Percentiles rank a stretch among this genome's conserved stretches.
phyloP scores from a whole-genome alignment of 768 basidiomycete genomes.

The Galerina marginata region DNA sequence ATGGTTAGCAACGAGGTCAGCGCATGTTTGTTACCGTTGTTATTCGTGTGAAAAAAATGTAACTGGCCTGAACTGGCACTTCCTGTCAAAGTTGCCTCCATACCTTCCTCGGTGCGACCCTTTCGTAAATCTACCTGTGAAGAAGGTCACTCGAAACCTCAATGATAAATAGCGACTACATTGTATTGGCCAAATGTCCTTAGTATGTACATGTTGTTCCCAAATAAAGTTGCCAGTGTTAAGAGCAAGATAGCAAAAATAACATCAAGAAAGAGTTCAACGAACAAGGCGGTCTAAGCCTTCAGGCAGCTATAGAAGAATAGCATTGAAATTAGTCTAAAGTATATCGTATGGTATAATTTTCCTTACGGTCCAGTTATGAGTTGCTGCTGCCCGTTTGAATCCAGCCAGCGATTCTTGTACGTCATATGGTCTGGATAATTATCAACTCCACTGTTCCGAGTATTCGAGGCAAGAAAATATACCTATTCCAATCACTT shows the following conservation, averaged over 20 bases:
- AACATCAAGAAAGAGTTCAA: conserved; percentile 10
- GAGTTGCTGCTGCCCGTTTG: conserved; percentile 65
- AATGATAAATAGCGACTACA: too few species aligned
- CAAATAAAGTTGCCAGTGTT: not conserved
- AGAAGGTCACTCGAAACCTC: too few species aligned
- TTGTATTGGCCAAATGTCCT: too few species aligned
- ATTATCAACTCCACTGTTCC: conserved; percentile 5
- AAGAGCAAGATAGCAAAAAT: not conserved
- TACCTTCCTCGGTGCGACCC: too few species aligned
- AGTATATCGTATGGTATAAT: not conserved
- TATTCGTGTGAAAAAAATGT: too few species aligned
- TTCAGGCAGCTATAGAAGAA: conserved; percentile 32
- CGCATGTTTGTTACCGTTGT: too few species aligned
- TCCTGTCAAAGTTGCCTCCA: too few species aligned
- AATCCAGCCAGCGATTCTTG: conserved; percentile 67
- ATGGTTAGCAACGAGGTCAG: too few species aligned
- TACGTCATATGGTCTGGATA: conserved; percentile 49
- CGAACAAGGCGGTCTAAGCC: conserved; percentile 43
- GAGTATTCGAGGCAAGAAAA: conserved; percentile 2
- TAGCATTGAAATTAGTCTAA: not conserved
- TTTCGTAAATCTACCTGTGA: too few species aligned
- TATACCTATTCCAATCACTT: conserved; percentile 52
- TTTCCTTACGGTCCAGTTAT: conserved; percentile 63
- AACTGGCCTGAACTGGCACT: too few species aligned
- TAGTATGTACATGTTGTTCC: not conserved